These are phyloP conservation scores for Ceratocystis ficicola DNA, from an alignment of 2,329 filamentous ascomycete genomes.

Conservation along the genomic window DNA sequence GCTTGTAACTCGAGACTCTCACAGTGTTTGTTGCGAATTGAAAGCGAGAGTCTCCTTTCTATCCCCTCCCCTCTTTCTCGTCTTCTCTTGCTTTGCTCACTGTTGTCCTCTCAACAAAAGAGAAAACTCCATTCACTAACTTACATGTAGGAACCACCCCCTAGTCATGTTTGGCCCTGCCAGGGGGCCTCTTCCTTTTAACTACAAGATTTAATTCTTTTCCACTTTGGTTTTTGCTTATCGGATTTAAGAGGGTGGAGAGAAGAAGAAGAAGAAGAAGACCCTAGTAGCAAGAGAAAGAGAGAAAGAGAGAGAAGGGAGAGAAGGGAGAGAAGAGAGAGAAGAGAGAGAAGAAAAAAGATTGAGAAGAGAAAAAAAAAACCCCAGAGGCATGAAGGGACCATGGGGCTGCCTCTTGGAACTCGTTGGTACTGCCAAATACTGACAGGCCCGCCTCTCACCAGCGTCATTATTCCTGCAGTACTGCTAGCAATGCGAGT, in stretches of 20 bases:
- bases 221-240: slow-evolving; percentile 5
- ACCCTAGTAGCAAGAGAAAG: neutral
- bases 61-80: neutral
- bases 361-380: neutral
- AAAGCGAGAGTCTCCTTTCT: neutral
- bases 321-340: neutral
- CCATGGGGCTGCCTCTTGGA: neutral
- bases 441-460: slow-evolving; percentile 8
- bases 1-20: neutral
- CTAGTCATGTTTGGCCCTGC: neutral
- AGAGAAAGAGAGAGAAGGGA: neutral
- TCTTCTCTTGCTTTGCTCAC: neutral
- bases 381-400: neutral
- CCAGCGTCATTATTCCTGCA: slow-evolving; percentile 4
- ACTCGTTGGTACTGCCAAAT: neutral
- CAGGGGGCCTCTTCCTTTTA: slow-evolving; percentile 2
- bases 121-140: neutral
- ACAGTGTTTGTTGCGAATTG: neutral
- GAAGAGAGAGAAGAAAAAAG: neutral
- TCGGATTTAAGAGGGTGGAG: neutral
- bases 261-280: neutral
- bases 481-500: neutral
- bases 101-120: neutral
- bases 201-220: neutral
- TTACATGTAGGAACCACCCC: neutral